These are phyloP conservation scores for Ruellia speciosa DNA, from an alignment of 305 asterid genomes.

Conservation along the genomic window DNA sequence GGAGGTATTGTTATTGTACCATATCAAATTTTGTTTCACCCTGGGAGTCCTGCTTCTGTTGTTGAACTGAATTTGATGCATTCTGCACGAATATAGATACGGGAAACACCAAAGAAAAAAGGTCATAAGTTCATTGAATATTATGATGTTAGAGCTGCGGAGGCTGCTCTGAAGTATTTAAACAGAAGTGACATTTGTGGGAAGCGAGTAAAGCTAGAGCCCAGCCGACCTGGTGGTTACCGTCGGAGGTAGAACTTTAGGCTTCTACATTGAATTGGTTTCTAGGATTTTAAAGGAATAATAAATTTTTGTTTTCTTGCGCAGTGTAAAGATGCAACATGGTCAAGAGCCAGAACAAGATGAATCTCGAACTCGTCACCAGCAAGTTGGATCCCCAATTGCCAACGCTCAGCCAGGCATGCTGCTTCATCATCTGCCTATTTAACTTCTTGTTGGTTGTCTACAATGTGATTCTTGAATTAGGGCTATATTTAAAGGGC, in stretches of 20 bases:
- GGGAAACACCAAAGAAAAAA: slow-evolving; percentile 63
- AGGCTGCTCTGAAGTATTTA: slow-evolving; percentile 88
- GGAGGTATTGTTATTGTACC: slow-evolving; percentile 38
- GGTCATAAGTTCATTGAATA: slow-evolving; percentile 55
- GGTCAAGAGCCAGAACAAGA: slow-evolving; percentile 81
- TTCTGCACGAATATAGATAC: slow-evolving; percentile 29
- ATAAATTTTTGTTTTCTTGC: not conserved
- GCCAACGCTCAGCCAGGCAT: slow-evolving; percentile 85
- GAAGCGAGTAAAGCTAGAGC: slow-evolving; percentile 66
- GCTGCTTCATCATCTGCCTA: slow-evolving; percentile 20
- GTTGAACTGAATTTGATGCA: no score
- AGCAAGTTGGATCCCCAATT: slow-evolving; percentile 72
- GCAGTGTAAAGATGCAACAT: slow-evolving; percentile 68
- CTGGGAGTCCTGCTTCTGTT: not conserved
- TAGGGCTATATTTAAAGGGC: slow-evolving; percentile 66
- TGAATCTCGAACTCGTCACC: slow-evolving; percentile 49
- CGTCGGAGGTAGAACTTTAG: slow-evolving; percentile 60
- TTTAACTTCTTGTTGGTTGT: slow-evolving; percentile 37
- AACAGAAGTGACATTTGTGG: slow-evolving; percentile 67
- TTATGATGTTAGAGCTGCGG: slow-evolving; percentile 76
- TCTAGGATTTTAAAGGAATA: no score
- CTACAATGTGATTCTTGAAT: slow-evolving; percentile 22
- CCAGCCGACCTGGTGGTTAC: slow-evolving; percentile 69
- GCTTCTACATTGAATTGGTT: slow-evolving; percentile 52
- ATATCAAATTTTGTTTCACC: not conserved